These are phyloP conservation scores for Brassica hybrid DNA, from an alignment of 441 rosid genomes.

Conservation along the genomic window DNA sequence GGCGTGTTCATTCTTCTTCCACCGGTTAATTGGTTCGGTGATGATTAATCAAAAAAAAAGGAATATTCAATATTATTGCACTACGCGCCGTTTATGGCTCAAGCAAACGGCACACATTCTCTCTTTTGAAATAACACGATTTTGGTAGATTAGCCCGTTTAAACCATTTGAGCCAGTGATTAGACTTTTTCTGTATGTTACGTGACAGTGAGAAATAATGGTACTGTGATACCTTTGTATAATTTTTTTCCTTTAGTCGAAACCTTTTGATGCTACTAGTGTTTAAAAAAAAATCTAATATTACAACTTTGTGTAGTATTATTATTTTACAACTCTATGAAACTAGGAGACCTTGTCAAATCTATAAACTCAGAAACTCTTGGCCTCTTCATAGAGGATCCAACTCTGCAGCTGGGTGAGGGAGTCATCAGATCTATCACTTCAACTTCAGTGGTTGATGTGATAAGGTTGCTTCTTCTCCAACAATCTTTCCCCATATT, in stretches of 20 bases:
- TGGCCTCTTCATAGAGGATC: constrained; percentile 54
- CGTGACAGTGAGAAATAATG: no score
- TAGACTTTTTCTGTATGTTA: no score
- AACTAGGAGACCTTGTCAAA: constrained; percentile 56
- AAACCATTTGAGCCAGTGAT: no score
- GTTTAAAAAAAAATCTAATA: no score
- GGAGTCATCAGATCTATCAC: constrained; percentile 81
- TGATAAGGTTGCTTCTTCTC: constrained; percentile 27
- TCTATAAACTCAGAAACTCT: constrained; percentile 72
- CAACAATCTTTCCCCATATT: constrained; percentile 31
- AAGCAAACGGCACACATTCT: constrained; percentile 27
- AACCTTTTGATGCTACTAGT: no score
- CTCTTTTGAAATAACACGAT: no score
- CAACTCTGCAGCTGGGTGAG: constrained; percentile 56
- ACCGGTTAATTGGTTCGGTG: not conserved
- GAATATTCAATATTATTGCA: not conserved
- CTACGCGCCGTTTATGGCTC: constrained; percentile 27
- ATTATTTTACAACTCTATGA: constrained; percentile 43
- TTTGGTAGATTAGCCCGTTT: no score
- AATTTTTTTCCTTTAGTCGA: no score
- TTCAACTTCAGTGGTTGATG: constrained; percentile 48
- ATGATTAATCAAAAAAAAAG: no score
- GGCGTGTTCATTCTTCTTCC: constrained; percentile 48
- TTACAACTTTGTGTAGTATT: no score
- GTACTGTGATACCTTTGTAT: no score